Conservation (phyloP, 768 basidiomycete genomes). For the Hypsizygus marmoreus region DNA sequence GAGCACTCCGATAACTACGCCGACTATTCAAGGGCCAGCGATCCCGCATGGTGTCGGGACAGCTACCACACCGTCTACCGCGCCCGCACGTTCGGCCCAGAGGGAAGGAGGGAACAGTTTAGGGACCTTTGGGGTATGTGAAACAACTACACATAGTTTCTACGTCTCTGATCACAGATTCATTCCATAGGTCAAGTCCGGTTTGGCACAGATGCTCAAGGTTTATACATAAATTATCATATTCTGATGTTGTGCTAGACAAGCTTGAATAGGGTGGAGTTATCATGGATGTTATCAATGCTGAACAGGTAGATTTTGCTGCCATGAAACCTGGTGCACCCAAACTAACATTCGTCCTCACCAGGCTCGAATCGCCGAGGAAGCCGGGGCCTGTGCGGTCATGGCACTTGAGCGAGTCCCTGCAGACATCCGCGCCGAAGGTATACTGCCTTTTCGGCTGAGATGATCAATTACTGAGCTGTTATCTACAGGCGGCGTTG, state of each 20-base stretch:
- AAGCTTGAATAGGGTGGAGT: conserved; percentile 64
- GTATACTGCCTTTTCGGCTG: conserved; percentile 21
- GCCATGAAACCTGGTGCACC: conserved; percentile 5
- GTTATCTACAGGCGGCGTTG: conserved; percentile 70
- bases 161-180: conserved; percentile 11
- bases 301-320: conserved; percentile 45
- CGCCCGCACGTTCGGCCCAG: conserved; percentile 55
- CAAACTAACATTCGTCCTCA: conserved; percentile 20
- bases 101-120: conserved; percentile 59
- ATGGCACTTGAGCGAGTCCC: conserved; percentile 97
- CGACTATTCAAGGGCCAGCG: conserved; percentile 33
- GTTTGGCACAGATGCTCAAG: conserved; percentile 97
- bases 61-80: conserved; percentile 40
- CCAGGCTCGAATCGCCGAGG: conserved; percentile 94
- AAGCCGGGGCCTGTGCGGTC: conserved; percentile 96
- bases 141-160: not conserved
- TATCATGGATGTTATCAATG: conserved; percentile 95
- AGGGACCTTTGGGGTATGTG: conserved; percentile 67
- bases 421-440: conserved; percentile 88
- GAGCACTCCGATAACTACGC: conserved; percentile 28
- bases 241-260: conserved; percentile 4
- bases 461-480: conserved; percentile 8
- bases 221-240: conserved; percentile 40
- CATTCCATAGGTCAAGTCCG: conserved; percentile 76
- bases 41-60: conserved; percentile 43